Percentiles rank a stretch among this genome's conserved stretches.
Conservation (phyloP, 179 eudicot species). For the Corrigiola litoralis region DNA sequence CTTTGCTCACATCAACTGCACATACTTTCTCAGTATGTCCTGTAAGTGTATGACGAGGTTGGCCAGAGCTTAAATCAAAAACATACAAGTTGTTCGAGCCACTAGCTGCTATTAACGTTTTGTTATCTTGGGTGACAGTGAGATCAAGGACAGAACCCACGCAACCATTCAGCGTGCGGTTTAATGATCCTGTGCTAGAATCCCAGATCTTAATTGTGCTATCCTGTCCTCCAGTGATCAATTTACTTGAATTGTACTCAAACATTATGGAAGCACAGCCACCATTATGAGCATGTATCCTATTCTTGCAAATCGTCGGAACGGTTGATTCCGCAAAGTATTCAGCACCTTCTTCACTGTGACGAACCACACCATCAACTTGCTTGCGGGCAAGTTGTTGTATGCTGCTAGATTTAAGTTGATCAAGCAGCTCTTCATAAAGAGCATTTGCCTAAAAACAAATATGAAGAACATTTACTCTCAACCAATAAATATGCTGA, state of each 20-base stretch:
- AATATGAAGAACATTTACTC: neutral
- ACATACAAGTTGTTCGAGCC: constrained; percentile 77
- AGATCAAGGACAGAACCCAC: constrained; percentile 88
- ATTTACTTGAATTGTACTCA: constrained; percentile 61
- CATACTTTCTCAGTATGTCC: constrained; percentile 91
- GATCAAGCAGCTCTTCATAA: constrained; percentile 70
- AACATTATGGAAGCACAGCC: constrained; percentile 84
- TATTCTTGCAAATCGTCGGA: constrained; percentile 56
- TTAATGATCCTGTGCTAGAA: constrained; percentile 53
- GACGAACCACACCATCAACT: constrained; percentile 95
- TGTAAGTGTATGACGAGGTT: constrained; percentile 80
- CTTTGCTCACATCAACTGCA: constrained; percentile 88
- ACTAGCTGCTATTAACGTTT: constrained; percentile 76
- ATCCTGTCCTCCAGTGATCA: constrained; percentile 91
- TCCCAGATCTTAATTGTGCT: constrained; percentile 86
- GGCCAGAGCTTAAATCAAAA: constrained; percentile 72
- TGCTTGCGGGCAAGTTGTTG: constrained; percentile 83
- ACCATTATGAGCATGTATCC: constrained; percentile 78
- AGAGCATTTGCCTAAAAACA: constrained; percentile 66
- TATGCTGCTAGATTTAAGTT: constrained; percentile 53
- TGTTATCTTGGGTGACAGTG: constrained; percentile 69
- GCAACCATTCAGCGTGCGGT: constrained; percentile 56
- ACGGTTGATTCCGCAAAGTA: constrained; percentile 62
- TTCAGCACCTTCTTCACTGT: constrained; percentile 86
- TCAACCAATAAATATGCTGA: neutral